Conservation (phyloP, 2,329 filamentous ascomycete species). For the Sporothrix sp. region DNA sequence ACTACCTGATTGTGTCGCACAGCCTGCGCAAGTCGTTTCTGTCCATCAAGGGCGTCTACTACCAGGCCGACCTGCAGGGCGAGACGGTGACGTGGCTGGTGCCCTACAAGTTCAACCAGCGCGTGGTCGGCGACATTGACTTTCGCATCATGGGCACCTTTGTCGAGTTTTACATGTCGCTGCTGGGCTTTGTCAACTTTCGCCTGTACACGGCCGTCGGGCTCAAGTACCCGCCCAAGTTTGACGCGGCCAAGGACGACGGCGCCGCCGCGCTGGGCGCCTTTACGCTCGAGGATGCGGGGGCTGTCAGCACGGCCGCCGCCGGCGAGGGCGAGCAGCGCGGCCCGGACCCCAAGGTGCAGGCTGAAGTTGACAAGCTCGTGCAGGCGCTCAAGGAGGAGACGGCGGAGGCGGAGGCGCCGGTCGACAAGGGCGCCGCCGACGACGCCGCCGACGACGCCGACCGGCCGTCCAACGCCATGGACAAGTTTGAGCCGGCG, state of each 20-base stretch:
- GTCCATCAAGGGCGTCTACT: slow-evolving; percentile 99
- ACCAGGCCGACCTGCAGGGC: slow-evolving; percentile 93
- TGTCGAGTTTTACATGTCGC: slow-evolving; percentile 95
- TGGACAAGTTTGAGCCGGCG: slow-evolving; percentile 85
- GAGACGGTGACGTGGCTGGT: slow-evolving; percentile 97
- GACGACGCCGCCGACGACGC: slow-evolving; percentile 35
- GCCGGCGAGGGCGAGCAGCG: slow-evolving; percentile 29
- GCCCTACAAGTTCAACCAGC: slow-evolving; percentile 95
- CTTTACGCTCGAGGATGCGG: slow-evolving; percentile 74
- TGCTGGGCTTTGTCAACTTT: slow-evolving; percentile 94
- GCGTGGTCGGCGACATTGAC: slow-evolving; percentile 86
- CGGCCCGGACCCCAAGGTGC: slow-evolving; percentile 51
- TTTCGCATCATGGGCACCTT: slow-evolving; percentile 99
- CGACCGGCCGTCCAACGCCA: slow-evolving; percentile 47
- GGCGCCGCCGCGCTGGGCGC: slow-evolving; percentile 81
- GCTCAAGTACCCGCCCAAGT: slow-evolving; percentile 91
- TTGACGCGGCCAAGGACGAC: slow-evolving; percentile 78
- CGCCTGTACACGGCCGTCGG: slow-evolving; percentile 84
- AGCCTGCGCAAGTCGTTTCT: slow-evolving; percentile 92
- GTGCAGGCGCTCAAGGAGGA: slow-evolving; percentile 55
- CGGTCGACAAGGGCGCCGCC: slow-evolving; percentile 36
- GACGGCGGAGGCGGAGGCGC: slow-evolving; percentile 21
- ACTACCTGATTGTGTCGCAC: slow-evolving; percentile 89
- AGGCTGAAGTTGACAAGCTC: slow-evolving; percentile 59
- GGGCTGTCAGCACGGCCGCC: slow-evolving; percentile 45